Percentiles rank a stretch among this genome's conserved stretches.
Conservation (phyloP, 768 basidiomycete genomes). For the Tylopilus subfusipes region DNA sequence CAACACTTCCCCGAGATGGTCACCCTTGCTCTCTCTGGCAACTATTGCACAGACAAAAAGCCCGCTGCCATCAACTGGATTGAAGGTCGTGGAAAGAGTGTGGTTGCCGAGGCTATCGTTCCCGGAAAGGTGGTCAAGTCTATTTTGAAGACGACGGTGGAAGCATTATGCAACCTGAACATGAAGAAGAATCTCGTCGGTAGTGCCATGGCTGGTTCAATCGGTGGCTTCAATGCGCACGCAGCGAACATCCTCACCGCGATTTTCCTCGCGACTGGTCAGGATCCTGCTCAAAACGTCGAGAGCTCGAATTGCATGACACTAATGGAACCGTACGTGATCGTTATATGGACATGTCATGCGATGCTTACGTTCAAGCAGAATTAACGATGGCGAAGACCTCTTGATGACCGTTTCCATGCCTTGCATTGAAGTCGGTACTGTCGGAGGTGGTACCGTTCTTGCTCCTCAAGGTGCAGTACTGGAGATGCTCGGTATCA, state of each 20-base stretch:
- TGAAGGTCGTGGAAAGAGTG: constrained; percentile 95
- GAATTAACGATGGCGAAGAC: constrained; percentile 85
- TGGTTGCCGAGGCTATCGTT: constrained; percentile 93
- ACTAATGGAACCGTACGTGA: constrained; percentile 90
- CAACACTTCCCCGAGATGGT: constrained; percentile 87
- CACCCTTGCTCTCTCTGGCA: constrained; percentile 87
- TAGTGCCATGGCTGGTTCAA: constrained; percentile 96
- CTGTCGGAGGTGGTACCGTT: constrained; percentile 94
- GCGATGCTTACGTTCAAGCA: constrained; percentile 28
- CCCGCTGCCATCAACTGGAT: constrained; percentile 99
- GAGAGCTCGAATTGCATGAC: constrained; percentile 99
- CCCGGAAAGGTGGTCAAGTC: constrained; percentile 84
- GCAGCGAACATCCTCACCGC: constrained; percentile 97
- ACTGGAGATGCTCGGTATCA: constrained; percentile 90
- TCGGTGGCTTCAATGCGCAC: constrained; percentile 98
- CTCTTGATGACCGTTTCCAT: constrained; percentile 91
- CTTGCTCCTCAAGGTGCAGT: constrained; percentile 87
- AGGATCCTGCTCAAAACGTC: constrained; percentile 99
- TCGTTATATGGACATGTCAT: constrained; percentile 1
- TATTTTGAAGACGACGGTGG: constrained; percentile 95
- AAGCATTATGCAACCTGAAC: constrained; percentile 85
- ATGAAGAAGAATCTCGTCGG: constrained; percentile 97
- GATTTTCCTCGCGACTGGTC: constrained; percentile 92
- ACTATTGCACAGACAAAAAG: constrained; percentile 99
- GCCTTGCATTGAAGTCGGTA: constrained; percentile 99